These are phyloP conservation scores for Chlorella vulgaris DNA, from an alignment of 139 green algal species.

Conservation along the genomic window DNA sequence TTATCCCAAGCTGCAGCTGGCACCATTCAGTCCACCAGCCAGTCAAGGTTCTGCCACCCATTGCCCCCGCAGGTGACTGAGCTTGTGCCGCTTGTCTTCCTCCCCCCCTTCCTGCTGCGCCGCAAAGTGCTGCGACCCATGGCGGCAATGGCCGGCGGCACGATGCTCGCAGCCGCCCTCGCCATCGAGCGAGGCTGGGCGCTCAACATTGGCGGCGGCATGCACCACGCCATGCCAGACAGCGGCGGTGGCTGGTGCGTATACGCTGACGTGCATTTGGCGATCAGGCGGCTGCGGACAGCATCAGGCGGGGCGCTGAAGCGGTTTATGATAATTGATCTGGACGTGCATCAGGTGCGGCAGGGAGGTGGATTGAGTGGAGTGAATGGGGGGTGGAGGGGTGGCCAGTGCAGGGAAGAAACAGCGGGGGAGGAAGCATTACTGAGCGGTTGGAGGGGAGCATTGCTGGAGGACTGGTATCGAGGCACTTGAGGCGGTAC, in stretches of 20 bases:
- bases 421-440: too few species aligned
- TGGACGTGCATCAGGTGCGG: conserved; percentile 77
- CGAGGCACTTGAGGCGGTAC: too few species aligned
- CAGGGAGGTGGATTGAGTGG: background rate
- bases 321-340: conserved; percentile 70
- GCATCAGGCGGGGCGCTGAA: conserved; percentile 34
- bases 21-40: background rate
- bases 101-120: conserved; percentile 66
- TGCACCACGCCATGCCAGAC: conserved; percentile 73
- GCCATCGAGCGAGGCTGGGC: conserved; percentile 78
- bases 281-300: conserved; percentile 51
- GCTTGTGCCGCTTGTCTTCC: conserved; percentile 59
- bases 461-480: too few species aligned
- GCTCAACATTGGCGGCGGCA: conserved; percentile 82
- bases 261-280: conserved; percentile 73
- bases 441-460: too few species aligned
- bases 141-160: conserved; percentile 52
- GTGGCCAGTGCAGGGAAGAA: background rate
- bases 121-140: conserved; percentile 59
- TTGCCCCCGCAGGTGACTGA: conserved; percentile 63
- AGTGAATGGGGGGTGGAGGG: background rate
- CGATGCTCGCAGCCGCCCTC: conserved; percentile 71
- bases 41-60: background rate
- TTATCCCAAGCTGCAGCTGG: background rate
- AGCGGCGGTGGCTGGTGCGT: conserved; percentile 56